Base-by-base conservation (phyloP, 148 eudicot genomes). In the Talinum fruticosum region DNA sequence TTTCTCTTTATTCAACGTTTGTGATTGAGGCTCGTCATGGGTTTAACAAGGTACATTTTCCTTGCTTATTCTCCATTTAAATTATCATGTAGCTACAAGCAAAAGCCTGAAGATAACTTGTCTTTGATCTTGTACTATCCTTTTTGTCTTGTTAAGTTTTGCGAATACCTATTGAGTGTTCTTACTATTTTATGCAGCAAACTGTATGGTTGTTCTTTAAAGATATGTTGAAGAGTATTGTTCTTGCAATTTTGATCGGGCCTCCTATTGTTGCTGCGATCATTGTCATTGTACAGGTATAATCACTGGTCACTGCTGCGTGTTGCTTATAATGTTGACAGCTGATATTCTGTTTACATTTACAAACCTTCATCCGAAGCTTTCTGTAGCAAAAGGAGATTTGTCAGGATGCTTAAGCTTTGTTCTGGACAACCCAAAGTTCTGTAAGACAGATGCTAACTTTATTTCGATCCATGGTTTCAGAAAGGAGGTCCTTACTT, bases 401-500 rank as follows among this genome's bases (percentile, higher is more conserved):
- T 47, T 21, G 10, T 8, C 29, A 30, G 34, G 18, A 3, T 28
- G 62, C 36, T 47, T 47, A 32, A 19, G 62, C 44, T 75, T 66
- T 57, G 29, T 73, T 51, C 37, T 19, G 61, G 38, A 54, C 26
- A 74, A 14, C 75, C 10, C 74, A 10, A 44, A 29, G 45, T 28
- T 34, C 61, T 47, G 2, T 6, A n/a, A 21, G 14, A 29, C 36
- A 30, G 32, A 28, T 36, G 65, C 76, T 81, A 73, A 75, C 35
- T 36, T 66, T 18, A 64, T 66, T 66, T 41, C 34, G 47, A 69
- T 76, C 59, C 77, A 35, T 85, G 79, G 37, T 79, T 91, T 85
- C 92, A 96, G 99, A 96, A 96, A 90, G 97, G 98, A 79, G 99
- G 99, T 79, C 99, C 99, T 2, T 96, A 93, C 87, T 83, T 93